Conservation (phyloP, 176 grass and related monocot genomes). For the Avena insularis region DNA sequence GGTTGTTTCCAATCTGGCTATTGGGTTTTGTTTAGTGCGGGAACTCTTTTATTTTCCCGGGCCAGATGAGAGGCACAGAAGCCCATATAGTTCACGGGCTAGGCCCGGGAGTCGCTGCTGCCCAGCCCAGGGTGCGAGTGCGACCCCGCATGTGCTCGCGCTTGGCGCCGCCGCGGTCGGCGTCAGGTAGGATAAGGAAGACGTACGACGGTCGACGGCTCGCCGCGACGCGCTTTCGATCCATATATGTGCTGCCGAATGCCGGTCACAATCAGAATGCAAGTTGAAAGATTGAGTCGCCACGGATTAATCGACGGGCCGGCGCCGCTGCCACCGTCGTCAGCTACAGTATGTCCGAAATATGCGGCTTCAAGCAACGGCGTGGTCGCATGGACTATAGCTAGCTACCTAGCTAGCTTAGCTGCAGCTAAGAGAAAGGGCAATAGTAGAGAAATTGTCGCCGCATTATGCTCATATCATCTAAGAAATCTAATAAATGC, state of each 20-base stretch:
- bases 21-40: too few relatives aligned
- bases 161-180: background rate
- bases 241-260: background rate
- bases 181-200: background rate
- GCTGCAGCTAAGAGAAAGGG: background rate
- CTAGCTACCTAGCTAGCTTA: background rate
- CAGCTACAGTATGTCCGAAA: background rate
- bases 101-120: background rate
- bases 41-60: background rate
- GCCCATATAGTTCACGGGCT: background rate
- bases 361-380: background rate
- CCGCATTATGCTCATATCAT: too few relatives aligned
- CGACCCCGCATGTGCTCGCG: too few relatives aligned
- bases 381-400: background rate
- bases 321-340: background rate
- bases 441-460: too few relatives aligned
- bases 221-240: background rate
- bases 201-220: background rate
- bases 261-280: background rate
- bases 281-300: background rate
- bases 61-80: background rate
- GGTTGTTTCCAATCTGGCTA: background rate
- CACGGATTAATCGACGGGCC: background rate
- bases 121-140: too few relatives aligned
- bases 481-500: too few relatives aligned